Conservation (phyloP, 179 eudicot species). For the Nepenthes alata region DNA sequence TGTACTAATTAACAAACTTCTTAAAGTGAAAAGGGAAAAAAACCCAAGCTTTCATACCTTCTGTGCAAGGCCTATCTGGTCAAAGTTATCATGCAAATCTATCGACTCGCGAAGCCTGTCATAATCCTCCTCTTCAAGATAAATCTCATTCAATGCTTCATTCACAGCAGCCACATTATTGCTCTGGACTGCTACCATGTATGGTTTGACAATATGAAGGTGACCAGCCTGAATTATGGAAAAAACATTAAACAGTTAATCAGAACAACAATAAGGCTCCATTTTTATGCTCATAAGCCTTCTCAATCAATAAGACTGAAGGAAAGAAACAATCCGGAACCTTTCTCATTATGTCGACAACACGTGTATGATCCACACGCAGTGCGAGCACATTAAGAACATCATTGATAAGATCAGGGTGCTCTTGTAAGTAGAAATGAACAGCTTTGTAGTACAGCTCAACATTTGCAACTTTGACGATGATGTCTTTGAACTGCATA, state of each 20-base stretch:
- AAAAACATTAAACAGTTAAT: background rate
- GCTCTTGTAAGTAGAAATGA: constrained; percentile 45
- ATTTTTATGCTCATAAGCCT: background rate
- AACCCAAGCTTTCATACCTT: constrained; percentile 15
- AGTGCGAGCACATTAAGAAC: constrained; percentile 41
- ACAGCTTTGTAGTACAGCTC: constrained; percentile 46
- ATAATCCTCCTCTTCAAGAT: constrained; percentile 45
- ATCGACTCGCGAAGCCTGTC: constrained; percentile 42
- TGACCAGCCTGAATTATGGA: constrained; percentile 28
- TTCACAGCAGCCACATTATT: constrained; percentile 38
- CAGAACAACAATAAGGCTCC: background rate
- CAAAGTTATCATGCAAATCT: constrained; percentile 40
- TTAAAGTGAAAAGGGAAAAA: background rate
- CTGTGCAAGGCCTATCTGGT: constrained; percentile 45
- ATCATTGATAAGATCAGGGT: constrained; percentile 44
- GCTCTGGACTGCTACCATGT: constrained; percentile 48
- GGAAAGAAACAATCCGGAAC: constrained; percentile 9
- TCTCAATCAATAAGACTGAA: background rate
- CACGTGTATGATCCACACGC: constrained; percentile 43
- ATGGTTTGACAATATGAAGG: constrained; percentile 41
- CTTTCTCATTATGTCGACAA: constrained; percentile 49
- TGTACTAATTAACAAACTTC: background rate
- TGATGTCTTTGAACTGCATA: constrained; percentile 47
- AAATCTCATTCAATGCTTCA: constrained; percentile 40
- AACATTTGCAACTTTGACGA: constrained; percentile 45